Base-by-base conservation (phyloP, 768 basidiomycete species). In the Amanita pseudoporphyria region DNA sequence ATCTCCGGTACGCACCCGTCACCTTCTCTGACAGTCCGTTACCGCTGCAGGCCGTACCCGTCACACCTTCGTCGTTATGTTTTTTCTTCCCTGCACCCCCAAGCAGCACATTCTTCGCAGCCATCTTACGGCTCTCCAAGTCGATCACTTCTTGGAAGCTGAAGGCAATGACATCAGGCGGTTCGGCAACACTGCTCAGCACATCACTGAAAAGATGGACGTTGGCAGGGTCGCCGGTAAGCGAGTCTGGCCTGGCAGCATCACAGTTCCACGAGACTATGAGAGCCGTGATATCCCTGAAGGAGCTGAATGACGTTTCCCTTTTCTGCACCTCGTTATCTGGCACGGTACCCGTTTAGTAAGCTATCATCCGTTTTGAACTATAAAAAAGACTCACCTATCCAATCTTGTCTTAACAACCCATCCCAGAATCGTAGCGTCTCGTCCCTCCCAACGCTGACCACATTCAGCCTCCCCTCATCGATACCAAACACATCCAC, bases 61-160 rank as follows among this genome's bases (percentile, higher is more conserved):
- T 49, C 5, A 49, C 40, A 16, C 40, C 48, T 39, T 49, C 48
- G 31, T 49, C 48, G n/a, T 72, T 68, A 19, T 71, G 65, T 52
- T 77, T 80, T 60, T 82, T 83, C 67, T 83, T 88, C 55, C 82
- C 22, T 2, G 50, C 37, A 32, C 42, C 72, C 5, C 84, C 85
- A 5, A 95, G 73, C 0, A 99, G 60, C 22, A 98, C 81, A 16
- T 84, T 90, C 67, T 96, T 94, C 58, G 95, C 95, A 1, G 86
- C 83, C 72, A 97, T 82, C 67, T 83, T 91, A 53, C 90, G 82
- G 55, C 80, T 83, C 57, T 96, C 93, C n/a, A 99, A 77, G 61
- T 96, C 92, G 53, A 99, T 90, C 33, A 97, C 77, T 66, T 98
- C 95, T 64, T 99, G 95, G 64, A 98, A 86, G 1, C 93, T 93